Evolutionary conservation across 2,329 filamentous ascomycete genomes (phyloP).

Genomic region (Aspergillus clavatus): DNA sequence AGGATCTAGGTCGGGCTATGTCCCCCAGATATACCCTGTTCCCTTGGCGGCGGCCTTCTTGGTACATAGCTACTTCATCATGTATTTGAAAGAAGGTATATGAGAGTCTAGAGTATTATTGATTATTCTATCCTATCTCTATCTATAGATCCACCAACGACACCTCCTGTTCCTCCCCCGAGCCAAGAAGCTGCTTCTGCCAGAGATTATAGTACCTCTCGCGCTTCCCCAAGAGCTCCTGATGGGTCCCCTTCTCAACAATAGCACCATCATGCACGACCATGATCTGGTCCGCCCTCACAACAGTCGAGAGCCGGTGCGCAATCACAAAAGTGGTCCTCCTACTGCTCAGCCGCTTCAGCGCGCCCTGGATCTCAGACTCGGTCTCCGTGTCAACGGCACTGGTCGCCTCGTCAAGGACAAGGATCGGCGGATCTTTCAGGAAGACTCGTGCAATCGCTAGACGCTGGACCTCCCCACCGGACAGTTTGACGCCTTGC

Average conservation of each 20-base stretch:
- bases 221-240: background rate
- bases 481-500: slow-evolving; percentile 46
- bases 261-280: background rate
- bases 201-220: background rate
- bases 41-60: too few relatives aligned
- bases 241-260: background rate
- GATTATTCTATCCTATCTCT: too few relatives aligned
- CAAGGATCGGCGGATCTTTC: slow-evolving; percentile 40
- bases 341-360: slow-evolving; percentile 43
- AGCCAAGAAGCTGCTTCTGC: background rate
- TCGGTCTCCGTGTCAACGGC: slow-evolving; percentile 46
- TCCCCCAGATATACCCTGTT: too few relatives aligned
- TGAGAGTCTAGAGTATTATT: too few relatives aligned
- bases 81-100: too few relatives aligned
- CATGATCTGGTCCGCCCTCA: background rate
- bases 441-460: slow-evolving; percentile 47
- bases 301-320: slow-evolving; percentile 19
- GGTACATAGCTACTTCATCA: too few relatives aligned
- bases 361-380: slow-evolving; percentile 42
- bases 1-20: too few relatives aligned
- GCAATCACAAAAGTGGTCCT: slow-evolving; percentile 52
- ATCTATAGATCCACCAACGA: too few relatives aligned
- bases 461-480: slow-evolving; percentile 50
- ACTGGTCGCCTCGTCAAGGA: slow-evolving; percentile 52
- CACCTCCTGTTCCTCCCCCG: too few relatives aligned